Percentiles rank a stretch among this genome's conserved stretches.
Conservation (phyloP, 1,139 yeast genomes). For the Saccharomyces pastorianus region DNA sequence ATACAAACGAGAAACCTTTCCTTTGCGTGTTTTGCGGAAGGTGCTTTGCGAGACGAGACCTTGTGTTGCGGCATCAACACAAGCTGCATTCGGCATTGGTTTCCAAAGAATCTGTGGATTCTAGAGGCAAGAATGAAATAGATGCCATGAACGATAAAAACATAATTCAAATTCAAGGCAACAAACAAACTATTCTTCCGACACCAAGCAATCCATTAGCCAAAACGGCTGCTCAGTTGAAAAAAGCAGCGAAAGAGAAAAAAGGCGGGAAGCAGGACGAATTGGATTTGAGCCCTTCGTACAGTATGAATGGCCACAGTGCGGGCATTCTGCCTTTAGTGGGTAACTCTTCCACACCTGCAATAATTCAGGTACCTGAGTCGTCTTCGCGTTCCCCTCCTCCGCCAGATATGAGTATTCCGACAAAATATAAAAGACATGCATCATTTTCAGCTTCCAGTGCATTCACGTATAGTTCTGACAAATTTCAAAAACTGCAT, state of each 20-base stretch:
- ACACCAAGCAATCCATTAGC: constrained; percentile 28
- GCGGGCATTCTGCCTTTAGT: background rate
- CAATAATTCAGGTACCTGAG: background rate
- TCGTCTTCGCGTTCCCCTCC: background rate
- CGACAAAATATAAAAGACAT: constrained; percentile 41
- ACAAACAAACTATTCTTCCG: constrained; percentile 34
- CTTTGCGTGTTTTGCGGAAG: constrained; percentile 96
- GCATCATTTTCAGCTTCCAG: constrained; percentile 80
- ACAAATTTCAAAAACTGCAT: constrained; percentile 1
- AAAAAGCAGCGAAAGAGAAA: constrained; percentile 15
- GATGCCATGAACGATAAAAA: constrained; percentile 15
- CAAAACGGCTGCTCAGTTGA: constrained; percentile 24
- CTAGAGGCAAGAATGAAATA: constrained; percentile 3
- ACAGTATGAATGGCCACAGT: background rate
- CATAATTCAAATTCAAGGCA: constrained; percentile 34
- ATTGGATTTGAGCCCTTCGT: background rate
- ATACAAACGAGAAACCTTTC: constrained; percentile 94
- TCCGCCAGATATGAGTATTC: constrained; percentile 6
- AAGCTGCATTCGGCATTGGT: constrained; percentile 68
- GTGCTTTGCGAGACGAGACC: constrained; percentile 86
- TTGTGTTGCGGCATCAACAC: constrained; percentile 87
- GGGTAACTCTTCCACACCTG: background rate
- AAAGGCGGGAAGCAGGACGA: background rate
- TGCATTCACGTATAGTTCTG: constrained; percentile 52
- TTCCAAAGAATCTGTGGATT: constrained; percentile 8